Evolutionary conservation across 495 filamentous ascomycete genomes (phyloP).

Genomic region (Hypoxylon crocopeplum): DNA sequence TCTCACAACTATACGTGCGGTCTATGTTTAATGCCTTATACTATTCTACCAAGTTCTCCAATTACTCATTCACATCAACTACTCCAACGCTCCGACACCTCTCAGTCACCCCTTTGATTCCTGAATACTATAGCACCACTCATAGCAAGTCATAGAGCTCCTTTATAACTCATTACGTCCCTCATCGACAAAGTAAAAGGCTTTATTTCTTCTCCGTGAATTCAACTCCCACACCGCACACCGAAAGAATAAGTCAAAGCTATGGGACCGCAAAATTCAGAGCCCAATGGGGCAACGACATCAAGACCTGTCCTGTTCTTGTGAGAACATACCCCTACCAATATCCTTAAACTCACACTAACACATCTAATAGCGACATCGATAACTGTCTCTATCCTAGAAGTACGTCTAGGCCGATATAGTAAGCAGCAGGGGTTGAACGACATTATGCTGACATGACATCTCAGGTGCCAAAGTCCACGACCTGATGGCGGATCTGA

Average conservation of each 20-base stretch:
- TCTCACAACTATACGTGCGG: no score
- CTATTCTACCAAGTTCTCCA: constrained; percentile 15
- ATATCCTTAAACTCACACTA: not conserved
- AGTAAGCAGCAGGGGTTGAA: not conserved
- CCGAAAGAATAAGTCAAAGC: not conserved
- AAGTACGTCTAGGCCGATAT: constrained; percentile 51
- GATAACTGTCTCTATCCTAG: constrained; percentile 90
- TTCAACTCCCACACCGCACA: not conserved
- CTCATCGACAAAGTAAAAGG: no score
- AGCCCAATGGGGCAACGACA: constrained; percentile 19
- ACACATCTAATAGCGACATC: constrained; percentile 68
- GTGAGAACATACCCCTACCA: constrained; percentile 35
- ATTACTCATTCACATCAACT: constrained; percentile 2
- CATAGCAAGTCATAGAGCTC: no score
- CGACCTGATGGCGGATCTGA: constrained; percentile 74
- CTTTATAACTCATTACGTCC: no score
- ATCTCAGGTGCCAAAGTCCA: constrained; percentile 70
- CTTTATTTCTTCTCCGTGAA: not conserved
- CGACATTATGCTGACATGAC: constrained; percentile 15
- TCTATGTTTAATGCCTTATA: no score
- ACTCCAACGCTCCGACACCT: constrained; percentile 2
- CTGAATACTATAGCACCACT: no score
- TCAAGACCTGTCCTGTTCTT: constrained; percentile 55
- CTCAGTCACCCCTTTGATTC: not conserved
- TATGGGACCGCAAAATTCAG: constrained; percentile 35